Evolutionary conservation across 2,329 filamentous ascomycete genomes (phyloP).

Genomic region (Talaromyces islandicus): DNA sequence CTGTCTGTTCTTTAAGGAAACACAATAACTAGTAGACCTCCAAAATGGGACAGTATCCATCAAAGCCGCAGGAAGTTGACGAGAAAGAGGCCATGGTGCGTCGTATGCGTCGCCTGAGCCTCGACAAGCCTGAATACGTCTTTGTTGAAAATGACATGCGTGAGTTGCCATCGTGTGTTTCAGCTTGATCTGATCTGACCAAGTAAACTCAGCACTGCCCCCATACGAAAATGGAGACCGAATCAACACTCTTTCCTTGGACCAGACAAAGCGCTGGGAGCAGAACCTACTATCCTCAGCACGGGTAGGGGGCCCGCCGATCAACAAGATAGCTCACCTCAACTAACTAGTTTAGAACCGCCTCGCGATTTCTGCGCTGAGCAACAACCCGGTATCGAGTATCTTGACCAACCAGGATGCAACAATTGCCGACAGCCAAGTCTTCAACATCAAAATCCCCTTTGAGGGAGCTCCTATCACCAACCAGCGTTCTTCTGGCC

Average conservation of each 20-base stretch:
- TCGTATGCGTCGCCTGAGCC: conserved; percentile 7
- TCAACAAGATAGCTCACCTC: neutral
- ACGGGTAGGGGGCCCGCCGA: conserved; percentile 16
- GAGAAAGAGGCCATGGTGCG: conserved; percentile 7
- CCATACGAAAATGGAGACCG: conserved; percentile 15
- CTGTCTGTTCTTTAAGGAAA: neutral
- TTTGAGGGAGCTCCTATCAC: conserved; percentile 78
- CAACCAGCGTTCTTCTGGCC: conserved; percentile 72
- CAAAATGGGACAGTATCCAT: conserved; percentile 7
- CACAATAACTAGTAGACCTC: neutral
- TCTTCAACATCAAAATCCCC: conserved; percentile 78
- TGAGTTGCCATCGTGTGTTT: neutral
- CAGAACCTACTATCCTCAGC: conserved; percentile 20
- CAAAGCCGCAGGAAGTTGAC: neutral
- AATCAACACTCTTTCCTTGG: conserved; percentile 14
- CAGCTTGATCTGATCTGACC: neutral
- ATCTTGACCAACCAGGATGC: conserved; percentile 61
- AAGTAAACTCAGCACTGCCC: conserved; percentile 8
- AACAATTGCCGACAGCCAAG: conserved; percentile 64
- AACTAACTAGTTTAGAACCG: conserved; percentile 46
- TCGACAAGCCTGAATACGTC: conserved; percentile 8
- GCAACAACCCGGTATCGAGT: conserved; percentile 58
- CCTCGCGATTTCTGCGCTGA: conserved; percentile 69
- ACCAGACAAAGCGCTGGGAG: conserved; percentile 20
- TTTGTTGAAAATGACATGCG: conserved; percentile 12